phyloP scores from a whole-genome alignment of 805 yeast species.

The Pichia cephalocereana region DNA sequence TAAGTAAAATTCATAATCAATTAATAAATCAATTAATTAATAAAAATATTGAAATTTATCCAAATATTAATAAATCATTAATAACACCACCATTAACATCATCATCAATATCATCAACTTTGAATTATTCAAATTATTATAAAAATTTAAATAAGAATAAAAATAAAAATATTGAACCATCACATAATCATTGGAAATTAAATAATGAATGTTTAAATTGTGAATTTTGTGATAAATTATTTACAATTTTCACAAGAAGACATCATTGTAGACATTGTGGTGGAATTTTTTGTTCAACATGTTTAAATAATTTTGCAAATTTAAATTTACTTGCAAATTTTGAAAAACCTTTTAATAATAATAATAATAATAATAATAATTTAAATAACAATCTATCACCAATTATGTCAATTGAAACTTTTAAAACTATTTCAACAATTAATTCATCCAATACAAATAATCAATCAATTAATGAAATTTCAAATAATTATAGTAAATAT shows the following conservation, averaged over 20 bases:
- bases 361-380: neutral
- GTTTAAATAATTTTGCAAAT: conserved; percentile 23
- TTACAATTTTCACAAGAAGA: conserved; percentile 26
- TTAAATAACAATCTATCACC: neutral
- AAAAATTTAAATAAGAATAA: neutral
- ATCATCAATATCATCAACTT: neutral
- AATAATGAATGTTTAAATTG: conserved; percentile 33
- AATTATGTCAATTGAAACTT: conserved; percentile 9
- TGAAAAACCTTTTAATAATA: conserved; percentile 17
- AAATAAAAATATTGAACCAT: conserved; percentile 31
- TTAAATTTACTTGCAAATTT: conserved; percentile 28
- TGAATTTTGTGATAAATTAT: conserved; percentile 19
- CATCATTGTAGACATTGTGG: conserved; percentile 51
- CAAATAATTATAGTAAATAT: conserved; percentile 2
- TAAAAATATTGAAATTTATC: neutral
- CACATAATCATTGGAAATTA: conserved; percentile 45
- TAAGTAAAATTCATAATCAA: conserved; percentile 1
- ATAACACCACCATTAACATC: neutral
- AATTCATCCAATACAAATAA: neutral
- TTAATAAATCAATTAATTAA: neutral
- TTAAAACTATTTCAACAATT: conserved; percentile 1
- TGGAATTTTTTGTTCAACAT: conserved; percentile 32
- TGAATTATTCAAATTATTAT: neutral
- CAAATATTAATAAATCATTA: neutral
- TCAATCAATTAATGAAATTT: neutral